phyloP scores from a whole-genome alignment of 169 alveolate genomes.

The Cyclospora cayetanensis region DNA sequence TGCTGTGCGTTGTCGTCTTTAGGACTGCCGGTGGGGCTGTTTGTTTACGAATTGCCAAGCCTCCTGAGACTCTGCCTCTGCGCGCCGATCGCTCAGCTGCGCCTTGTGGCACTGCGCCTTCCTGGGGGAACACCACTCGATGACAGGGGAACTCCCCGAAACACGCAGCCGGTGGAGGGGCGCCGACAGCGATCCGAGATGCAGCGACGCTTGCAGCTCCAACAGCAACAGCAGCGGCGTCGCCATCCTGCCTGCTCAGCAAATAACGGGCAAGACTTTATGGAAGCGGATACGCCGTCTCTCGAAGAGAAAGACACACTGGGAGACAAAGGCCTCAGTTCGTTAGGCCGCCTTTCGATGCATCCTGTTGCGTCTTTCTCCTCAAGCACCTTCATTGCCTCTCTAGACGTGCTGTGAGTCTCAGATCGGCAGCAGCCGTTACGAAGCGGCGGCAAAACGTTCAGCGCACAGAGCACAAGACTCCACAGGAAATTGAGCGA shows the following conservation, averaged over 20 bases:
- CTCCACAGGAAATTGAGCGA: no score
- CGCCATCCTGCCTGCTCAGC: neutral
- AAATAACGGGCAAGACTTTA: neutral
- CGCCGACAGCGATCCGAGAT: no score
- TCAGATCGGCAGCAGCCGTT: neutral
- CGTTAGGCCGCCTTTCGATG: neutral
- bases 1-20: neutral
- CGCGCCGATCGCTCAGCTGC: no score
- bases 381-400: constrained; percentile 20
- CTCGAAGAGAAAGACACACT: neutral
- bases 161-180: neutral
- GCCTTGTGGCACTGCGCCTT: neutral
- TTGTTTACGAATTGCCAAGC: neutral
- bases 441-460: no score
- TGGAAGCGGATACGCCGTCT: neutral
- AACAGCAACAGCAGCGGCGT: constrained; percentile 38
- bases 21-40: neutral
- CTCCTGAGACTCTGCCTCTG: neutral
- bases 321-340: neutral
- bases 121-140: neutral
- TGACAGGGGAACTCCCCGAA: neutral
- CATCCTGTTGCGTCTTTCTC: neutral
- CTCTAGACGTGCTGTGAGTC: neutral
- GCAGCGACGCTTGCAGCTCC: constrained; percentile 12
- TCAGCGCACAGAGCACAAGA: no score